Base-by-base conservation (phyloP, 2,329 filamentous ascomycete genomes). In the Scedosporium minutisporum region DNA sequence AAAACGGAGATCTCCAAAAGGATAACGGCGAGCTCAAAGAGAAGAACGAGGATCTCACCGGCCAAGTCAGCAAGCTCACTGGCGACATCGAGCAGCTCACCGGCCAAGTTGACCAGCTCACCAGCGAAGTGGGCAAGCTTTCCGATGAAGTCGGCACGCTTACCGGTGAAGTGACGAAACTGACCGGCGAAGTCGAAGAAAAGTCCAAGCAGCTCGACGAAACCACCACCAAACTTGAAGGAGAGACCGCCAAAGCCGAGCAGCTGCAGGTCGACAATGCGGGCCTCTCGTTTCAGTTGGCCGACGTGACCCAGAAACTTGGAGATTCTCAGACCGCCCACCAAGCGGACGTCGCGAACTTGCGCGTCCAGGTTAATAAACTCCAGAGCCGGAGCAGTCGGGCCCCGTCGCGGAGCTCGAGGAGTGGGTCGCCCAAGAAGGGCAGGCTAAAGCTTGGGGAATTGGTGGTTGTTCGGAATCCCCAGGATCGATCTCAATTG, bases 351-450 rank as follows among this genome's bases (percentile, higher is more conserved):
- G 23, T 61, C 2, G 41, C 23, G 18, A 29, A 38, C 16, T 21
- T 61, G 10, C 21, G 25, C 6, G 48, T 27, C 27, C 60, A 61
- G 60, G 48, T 61, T 6, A 51, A 41, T n/a, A 55, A 51, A 25
- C 60, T 61, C n/a, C 29, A 51, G 60, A 29, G 55, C 14, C 12
- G 55, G 27, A 58, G 14, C 4, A 58, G 25, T 27, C 14, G 46
- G n/a, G 21, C n/a, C 2, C 46, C n/a, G 16, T 38, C 55, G 25
- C 16, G n/a, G 18, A 41, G 51, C 21, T 55, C 48, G n/a, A 38
- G 60, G 46, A 61, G 60, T 48, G 48, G 48, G 25, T 55, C 44
- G n/a, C 60, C 60, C 6, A 62, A 62, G 55, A 62, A 62, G 61
- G 44, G 41, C 23, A 44, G 58, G 21, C 3, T 14, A n/a, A 58